phyloP scores from a whole-genome alignment of 768 basidiomycete genomes.

The Termitomyces eurrhizus region DNA sequence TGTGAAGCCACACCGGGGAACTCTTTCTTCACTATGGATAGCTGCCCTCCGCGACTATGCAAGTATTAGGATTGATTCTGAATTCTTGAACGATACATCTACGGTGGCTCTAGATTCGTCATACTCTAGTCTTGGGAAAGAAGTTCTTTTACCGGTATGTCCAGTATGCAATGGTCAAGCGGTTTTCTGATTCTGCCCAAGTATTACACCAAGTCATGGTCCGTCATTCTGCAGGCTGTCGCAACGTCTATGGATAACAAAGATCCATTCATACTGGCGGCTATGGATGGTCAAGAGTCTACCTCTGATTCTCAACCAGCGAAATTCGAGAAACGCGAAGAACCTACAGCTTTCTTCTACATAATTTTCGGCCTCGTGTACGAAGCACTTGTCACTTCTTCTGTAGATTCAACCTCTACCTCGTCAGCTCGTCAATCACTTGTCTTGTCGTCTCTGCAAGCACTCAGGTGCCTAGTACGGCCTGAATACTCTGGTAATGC shows the following conservation, averaged over 20 bases:
- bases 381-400: constrained; percentile 72
- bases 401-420: constrained; percentile 50
- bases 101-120: constrained; percentile 75
- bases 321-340: constrained; percentile 34
- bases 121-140: constrained; percentile 85
- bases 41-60: constrained; percentile 90
- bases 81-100: constrained; percentile 73
- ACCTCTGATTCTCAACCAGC: constrained; percentile 20
- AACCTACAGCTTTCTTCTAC: constrained; percentile 82
- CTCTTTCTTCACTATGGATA: constrained; percentile 83
- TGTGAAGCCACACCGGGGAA: constrained; percentile 71
- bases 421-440: constrained; percentile 40
- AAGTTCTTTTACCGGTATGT: constrained; percentile 86
- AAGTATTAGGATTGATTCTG: constrained; percentile 83
- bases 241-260: constrained; percentile 70
- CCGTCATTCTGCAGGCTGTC: constrained; percentile 79
- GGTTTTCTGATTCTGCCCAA: constrained; percentile 25
- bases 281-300: constrained; percentile 74
- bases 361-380: constrained; percentile 92
- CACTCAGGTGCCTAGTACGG: constrained; percentile 75
- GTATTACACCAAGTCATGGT: constrained; percentile 88
- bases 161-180: neutral
- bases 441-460: constrained; percentile 63
- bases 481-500: constrained; percentile 80
- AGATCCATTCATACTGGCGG: constrained; percentile 66